phyloP scores from a whole-genome alignment of 2,329 filamentous ascomycete species.

The Colletotrichum sp. region DNA sequence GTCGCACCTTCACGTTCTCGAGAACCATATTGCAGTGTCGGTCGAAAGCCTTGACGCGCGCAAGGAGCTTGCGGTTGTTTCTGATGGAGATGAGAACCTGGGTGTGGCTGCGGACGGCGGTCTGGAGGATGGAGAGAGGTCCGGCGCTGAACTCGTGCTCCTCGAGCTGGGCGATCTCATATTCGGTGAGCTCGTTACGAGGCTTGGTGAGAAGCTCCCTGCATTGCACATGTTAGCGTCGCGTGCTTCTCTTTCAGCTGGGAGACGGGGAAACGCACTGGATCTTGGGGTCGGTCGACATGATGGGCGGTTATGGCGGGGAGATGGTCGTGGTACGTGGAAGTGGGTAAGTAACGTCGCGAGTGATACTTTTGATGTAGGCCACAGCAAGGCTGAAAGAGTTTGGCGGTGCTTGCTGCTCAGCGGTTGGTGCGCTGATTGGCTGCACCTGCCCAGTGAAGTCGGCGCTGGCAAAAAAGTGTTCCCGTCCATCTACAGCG shows the following conservation, averaged over 20 bases:
- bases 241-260: background rate
- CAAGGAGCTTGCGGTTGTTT: constrained; percentile 97
- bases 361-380: background rate
- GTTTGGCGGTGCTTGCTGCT: constrained; percentile 19
- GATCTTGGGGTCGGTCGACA: constrained; percentile 66
- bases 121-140: constrained; percentile 88
- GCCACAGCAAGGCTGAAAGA: constrained; percentile 36
- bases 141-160: constrained; percentile 61
- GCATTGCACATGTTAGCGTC: constrained; percentile 31
- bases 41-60: constrained; percentile 97
- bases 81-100: constrained; percentile 97
- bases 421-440: constrained; percentile 9
- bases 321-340: constrained; percentile 13
- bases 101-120: constrained; percentile 90
- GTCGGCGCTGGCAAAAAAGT: constrained; percentile 16
- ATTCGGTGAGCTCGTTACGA: constrained; percentile 90
- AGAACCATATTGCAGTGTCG: constrained; percentile 99
- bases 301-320: constrained; percentile 21
- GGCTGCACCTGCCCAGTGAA: background rate
- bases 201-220: constrained; percentile 91
- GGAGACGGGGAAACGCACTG: constrained; percentile 55
- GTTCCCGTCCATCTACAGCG: background rate
- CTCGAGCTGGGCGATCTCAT: constrained; percentile 78
- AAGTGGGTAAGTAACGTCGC: constrained; percentile 1
- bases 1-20: constrained; percentile 71